A percentile compares a stretch with the other conserved stretches of the same genome.
These are phyloP conservation scores for Agastache rugosa DNA, from an alignment of 257 asterid genomes.

Conservation along the genomic window DNA sequence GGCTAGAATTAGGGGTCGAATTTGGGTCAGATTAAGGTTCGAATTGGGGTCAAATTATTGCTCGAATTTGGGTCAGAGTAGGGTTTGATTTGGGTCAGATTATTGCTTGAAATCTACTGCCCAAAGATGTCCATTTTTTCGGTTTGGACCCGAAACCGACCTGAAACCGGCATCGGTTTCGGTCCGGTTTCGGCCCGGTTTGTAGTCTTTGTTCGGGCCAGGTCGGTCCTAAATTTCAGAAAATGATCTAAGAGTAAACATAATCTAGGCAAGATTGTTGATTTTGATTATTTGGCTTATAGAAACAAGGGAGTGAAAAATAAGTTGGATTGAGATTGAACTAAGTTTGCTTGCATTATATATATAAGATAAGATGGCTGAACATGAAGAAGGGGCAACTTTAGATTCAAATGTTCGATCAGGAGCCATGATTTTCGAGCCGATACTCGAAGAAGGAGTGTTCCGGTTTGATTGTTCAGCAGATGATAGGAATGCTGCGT, in stretches of 20 bases:
- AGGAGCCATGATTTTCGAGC: conserved; percentile 80
- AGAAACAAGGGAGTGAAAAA: conserved; percentile 38
- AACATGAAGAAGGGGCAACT: conserved; percentile 42
- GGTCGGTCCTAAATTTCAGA: too few relatives aligned
- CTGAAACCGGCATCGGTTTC: too few relatives aligned
- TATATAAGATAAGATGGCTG: conserved; percentile 66
- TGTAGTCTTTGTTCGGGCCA: too few relatives aligned
- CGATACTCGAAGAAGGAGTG: conserved; percentile 85
- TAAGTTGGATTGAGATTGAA: conserved; percentile 35
- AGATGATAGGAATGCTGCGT: conserved; percentile 73
- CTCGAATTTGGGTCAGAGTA: too few relatives aligned
- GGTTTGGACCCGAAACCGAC: too few relatives aligned
- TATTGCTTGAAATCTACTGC: too few relatives aligned
- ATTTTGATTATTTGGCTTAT: conserved; percentile 34
- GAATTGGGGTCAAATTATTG: too few relatives aligned
- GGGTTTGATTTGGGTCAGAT: too few relatives aligned
- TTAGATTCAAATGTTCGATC: conserved; percentile 40
- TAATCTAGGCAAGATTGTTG: conserved; percentile 35
- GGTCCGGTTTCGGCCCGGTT: too few relatives aligned
- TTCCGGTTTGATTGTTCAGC: conserved; percentile 88
- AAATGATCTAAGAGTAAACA: conserved; percentile 6
- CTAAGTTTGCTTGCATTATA: conserved; percentile 32
- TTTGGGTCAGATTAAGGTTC: too few relatives aligned
- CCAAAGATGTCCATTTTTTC: too few relatives aligned
- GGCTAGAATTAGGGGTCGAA: too few relatives aligned